A percentile compares a stretch with the other conserved stretches of the same genome.
Conservation (phyloP, 805 yeast genomes). For the Candida ficus region DNA sequence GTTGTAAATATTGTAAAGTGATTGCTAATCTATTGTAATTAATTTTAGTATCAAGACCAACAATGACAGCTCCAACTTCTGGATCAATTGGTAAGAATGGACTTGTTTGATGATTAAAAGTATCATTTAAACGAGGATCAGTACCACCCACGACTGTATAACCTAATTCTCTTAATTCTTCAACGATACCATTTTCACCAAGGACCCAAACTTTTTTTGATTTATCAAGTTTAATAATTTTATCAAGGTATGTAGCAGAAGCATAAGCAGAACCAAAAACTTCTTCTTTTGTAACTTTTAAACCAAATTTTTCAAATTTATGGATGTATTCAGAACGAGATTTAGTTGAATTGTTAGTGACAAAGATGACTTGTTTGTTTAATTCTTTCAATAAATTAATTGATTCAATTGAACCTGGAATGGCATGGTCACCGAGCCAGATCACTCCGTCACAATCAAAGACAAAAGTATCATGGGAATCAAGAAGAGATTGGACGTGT, state of each 20-base stretch:
- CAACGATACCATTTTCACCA: constrained; percentile 83
- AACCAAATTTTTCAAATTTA: constrained; percentile 62
- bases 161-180: constrained; percentile 72
- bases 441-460: constrained; percentile 98
- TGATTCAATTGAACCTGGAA: constrained; percentile 79
- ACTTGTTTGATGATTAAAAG: constrained; percentile 52
- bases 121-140: constrained; percentile 52
- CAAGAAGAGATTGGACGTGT: constrained; percentile 50
- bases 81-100: constrained; percentile 59
- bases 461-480: constrained; percentile 73
- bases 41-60: constrained; percentile 73
- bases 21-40: constrained; percentile 80
- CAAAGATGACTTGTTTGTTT: constrained; percentile 76
- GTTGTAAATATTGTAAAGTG: constrained; percentile 76
- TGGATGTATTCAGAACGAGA: constrained; percentile 70
- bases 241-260: constrained; percentile 76
- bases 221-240: constrained; percentile 68
- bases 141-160: constrained; percentile 78
- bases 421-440: constrained; percentile 81
- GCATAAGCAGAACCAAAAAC: constrained; percentile 92
- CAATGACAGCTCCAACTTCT: constrained; percentile 79
- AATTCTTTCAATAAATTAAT: constrained; percentile 46
- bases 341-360: constrained; percentile 93
- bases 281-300: constrained; percentile 48
- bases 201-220: constrained; percentile 81